phyloP scores from a whole-genome alignment of 2,329 filamentous ascomycete species.

The Monosporascus sp. region DNA sequence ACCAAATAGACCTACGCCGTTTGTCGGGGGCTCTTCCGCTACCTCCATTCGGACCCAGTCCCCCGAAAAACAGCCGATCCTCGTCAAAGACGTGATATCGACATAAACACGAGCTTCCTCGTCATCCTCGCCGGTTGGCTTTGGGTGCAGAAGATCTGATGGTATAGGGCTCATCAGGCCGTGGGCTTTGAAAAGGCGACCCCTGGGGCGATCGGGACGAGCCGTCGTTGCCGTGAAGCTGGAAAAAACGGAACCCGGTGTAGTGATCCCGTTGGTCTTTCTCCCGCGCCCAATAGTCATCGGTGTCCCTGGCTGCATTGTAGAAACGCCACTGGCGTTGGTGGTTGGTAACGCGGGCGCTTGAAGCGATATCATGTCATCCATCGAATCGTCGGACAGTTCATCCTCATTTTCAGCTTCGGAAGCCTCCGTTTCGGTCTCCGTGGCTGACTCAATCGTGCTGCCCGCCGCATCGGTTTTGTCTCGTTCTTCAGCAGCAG shows the following conservation, averaged over 20 bases:
- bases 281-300: conserved; percentile 63
- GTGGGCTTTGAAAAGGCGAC: conserved; percentile 79
- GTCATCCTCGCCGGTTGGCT: conserved; percentile 70
- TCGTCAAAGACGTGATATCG: conserved; percentile 76
- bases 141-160: conserved; percentile 76
- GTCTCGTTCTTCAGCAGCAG: conserved; percentile 75
- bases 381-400: conserved; percentile 83
- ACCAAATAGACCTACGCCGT: conserved; percentile 61
- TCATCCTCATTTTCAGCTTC: conserved; percentile 64
- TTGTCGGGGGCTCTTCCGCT: conserved; percentile 65
- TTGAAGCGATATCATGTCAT: conserved; percentile 87
- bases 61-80: conserved; percentile 93
- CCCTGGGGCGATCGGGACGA: conserved; percentile 63
- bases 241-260: conserved; percentile 84
- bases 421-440: conserved; percentile 59
- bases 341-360: conserved; percentile 74
- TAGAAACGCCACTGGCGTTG: conserved; percentile 72
- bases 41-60: conserved; percentile 90
- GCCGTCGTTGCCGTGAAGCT: conserved; percentile 81
- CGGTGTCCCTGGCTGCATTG: conserved; percentile 75
- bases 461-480: conserved; percentile 54
- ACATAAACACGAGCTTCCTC: conserved; percentile 88
- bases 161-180: conserved; percentile 68
- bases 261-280: conserved; percentile 66
- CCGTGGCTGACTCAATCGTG: conserved; percentile 52